Conservation (phyloP, 2,329 filamentous ascomycete species). For the Colletotrichum sp. region DNA sequence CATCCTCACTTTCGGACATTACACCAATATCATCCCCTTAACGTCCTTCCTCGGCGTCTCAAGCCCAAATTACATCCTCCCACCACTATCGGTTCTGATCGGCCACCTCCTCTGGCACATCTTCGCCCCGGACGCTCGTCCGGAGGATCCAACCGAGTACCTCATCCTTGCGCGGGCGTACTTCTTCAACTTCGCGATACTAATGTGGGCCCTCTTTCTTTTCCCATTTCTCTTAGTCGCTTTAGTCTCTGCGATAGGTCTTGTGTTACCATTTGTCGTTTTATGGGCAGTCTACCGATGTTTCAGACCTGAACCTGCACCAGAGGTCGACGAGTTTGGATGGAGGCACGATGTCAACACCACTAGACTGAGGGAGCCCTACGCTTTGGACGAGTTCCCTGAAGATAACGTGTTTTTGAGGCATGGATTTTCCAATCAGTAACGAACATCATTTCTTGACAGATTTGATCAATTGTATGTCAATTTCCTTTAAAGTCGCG, state of each 20-base stretch:
- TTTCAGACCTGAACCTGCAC: background rate
- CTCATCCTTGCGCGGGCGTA: background rate
- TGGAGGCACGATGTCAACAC: background rate
- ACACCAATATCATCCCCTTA: background rate
- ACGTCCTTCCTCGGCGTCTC: background rate
- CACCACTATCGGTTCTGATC: background rate
- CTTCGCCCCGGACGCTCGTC: background rate
- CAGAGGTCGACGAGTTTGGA: background rate
- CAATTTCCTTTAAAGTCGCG: background rate
- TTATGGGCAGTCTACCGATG: background rate
- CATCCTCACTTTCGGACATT: background rate
- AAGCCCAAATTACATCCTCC: background rate
- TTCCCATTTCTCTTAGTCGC: background rate
- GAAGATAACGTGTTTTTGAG: background rate
- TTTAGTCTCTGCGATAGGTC: background rate
- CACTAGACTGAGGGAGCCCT: background rate
- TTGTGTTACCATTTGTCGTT: background rate
- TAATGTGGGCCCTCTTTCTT: background rate
- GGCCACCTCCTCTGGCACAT: background rate
- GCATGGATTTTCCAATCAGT: background rate
- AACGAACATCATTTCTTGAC: background rate
- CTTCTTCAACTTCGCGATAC: background rate
- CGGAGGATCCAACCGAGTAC: background rate
- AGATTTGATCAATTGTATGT: background rate
- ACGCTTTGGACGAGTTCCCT: background rate